Evolutionary conservation across 1,284 basidiomycete species (phyloP).

Genomic region (Sporisorium iseilematis-ciliati): DNA sequence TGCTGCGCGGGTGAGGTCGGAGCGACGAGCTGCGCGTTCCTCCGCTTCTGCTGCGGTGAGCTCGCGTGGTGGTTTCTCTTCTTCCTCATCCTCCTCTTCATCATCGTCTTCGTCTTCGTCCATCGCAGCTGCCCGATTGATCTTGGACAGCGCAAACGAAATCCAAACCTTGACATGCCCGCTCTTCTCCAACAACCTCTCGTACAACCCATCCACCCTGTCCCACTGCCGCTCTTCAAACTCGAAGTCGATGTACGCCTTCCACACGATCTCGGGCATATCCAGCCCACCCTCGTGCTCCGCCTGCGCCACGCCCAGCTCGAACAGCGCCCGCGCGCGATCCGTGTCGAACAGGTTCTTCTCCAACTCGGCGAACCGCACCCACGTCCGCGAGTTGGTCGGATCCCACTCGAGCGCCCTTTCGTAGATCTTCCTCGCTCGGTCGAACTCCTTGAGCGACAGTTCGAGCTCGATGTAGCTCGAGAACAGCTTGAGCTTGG

Average conservation of each 20-base stretch:
- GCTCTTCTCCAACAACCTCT: constrained; percentile 85
- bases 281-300: constrained; percentile 77
- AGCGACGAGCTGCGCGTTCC: constrained; percentile 71
- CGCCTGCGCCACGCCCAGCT: constrained; percentile 87
- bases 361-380: constrained; percentile 96
- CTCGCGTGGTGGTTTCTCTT: constrained; percentile 36
- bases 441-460: constrained; percentile 82
- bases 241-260: constrained; percentile 95
- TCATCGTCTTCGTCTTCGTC: constrained; percentile 80
- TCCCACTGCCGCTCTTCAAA: constrained; percentile 93
- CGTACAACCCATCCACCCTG: constrained; percentile 85
- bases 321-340: constrained; percentile 93
- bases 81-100: constrained; percentile 72
- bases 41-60: constrained; percentile 43
- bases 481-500: constrained; percentile 78
- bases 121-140: constrained; percentile 75
- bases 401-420: constrained; percentile 78
- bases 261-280: constrained; percentile 90
- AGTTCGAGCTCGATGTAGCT: constrained; percentile 67
- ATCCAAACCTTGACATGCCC: constrained; percentile 85
- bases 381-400: constrained; percentile 76
- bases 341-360: constrained; percentile 89
- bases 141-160: constrained; percentile 71
- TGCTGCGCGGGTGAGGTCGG: constrained; percentile 78
- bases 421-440: constrained; percentile 90